phyloP scores from a whole-genome alignment of 139 green algal species.

The Micractinium conductrix region DNA sequence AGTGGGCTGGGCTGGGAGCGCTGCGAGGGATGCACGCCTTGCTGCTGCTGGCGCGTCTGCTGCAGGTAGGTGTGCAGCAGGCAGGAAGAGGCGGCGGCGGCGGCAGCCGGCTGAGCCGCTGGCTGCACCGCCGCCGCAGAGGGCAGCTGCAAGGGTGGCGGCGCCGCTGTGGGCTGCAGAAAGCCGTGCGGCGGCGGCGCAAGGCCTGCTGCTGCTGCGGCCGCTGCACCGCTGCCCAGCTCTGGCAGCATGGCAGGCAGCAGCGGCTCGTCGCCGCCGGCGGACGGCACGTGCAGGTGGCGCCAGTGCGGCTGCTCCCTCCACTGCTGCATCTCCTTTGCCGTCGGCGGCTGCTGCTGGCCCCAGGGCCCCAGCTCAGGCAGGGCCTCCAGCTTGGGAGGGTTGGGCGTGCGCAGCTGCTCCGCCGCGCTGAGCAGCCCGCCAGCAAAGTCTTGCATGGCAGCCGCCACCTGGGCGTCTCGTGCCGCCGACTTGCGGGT shows the following conservation, averaged over 20 bases:
- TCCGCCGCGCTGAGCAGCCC: not conserved
- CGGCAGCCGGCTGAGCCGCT: not conserved
- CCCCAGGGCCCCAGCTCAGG: not conserved
- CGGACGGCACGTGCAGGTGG: too few species aligned
- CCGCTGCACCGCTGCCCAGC: not conserved
- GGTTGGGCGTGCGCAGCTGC: conserved; percentile 12
- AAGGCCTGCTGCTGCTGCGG: not conserved
- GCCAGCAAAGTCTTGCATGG: conserved; percentile 22
- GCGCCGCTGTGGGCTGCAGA: not conserved
- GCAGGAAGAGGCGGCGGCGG: not conserved
- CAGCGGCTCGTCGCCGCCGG: too few species aligned
- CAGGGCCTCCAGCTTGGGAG: not conserved
- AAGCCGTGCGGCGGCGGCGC: not conserved
- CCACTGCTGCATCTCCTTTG: conserved; percentile 16
- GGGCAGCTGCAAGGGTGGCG: not conserved
- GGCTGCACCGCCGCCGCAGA: not conserved
- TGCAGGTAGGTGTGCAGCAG: not conserved
- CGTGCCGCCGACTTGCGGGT: not conserved
- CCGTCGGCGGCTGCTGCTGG: conserved; percentile 7
- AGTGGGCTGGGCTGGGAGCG: not conserved
- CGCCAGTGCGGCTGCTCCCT: conserved; percentile 6
- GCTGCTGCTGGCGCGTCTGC: not conserved
- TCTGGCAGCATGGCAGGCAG: not conserved
- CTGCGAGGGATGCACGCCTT: too few species aligned
- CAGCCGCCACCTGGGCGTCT: conserved; percentile 3